Evolutionary conservation across 768 basidiomycete species (phyloP), one percentile per base, ranked within the genome.

Genomic region (Russula brevipes): DNA sequence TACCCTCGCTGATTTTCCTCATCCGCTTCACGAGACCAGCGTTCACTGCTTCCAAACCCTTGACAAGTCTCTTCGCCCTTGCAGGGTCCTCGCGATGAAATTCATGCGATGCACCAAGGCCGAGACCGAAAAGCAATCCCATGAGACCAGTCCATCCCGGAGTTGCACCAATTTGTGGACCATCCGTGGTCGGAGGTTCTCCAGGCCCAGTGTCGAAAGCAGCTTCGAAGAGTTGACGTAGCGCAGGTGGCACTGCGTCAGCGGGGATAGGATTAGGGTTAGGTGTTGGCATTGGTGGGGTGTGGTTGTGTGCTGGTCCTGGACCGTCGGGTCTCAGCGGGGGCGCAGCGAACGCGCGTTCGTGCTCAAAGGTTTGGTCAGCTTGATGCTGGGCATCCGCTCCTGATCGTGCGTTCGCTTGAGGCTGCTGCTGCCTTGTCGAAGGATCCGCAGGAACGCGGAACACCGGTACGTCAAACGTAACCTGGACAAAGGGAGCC

Each of bases 1-100:
- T 74, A 12, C 75, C 74, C 17, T 77, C 75, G 1, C 75, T 75
- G 5, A 79, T 78, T 56, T 82, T 78, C 69, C 88, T 84, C 60
- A 91, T 73, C 44, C 89, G 76, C 69, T 82, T 77, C 14, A 90
- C 81, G 6, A 91, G 74, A 5, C 89, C 89, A 2, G 78, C 69
- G 0, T 87, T 84, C 5, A 91, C 87, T 42, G 77, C 80, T 53
- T 89, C 87, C 4, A 91, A 72, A 1, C 83, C 88, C 38, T 76
- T 78, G 2, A 91, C 73, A 11, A 91, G 78, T 62, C 75, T 78
- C 72, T 80, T 82, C 1, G 88, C 89, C 35, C 87, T 79, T 62
- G 83, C 85, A 0, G 86, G 86, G 66, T 88, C 85, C 63, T 89
- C 88, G 33, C 75, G 74, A 66, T 77, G 72, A 19, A 77, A 74